Base-by-base conservation (phyloP, 768 basidiomycete genomes). In the Tephrocybe sp. region DNA sequence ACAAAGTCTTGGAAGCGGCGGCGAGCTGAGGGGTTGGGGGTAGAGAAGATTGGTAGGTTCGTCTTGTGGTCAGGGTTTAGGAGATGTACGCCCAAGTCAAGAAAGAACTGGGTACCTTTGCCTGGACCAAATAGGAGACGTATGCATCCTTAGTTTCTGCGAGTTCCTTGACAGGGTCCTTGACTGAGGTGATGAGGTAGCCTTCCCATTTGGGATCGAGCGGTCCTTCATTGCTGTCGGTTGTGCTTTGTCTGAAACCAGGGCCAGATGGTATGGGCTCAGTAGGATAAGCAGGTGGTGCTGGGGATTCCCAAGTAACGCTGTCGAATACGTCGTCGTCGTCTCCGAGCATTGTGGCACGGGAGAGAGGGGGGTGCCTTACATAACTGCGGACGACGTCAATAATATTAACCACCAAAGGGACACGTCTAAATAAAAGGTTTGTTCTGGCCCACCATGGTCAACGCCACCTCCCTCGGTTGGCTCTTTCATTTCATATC, bases 91-190 rank as follows among this genome's bases (percentile, higher is more conserved):
- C 29, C 27, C 21, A 18, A 45, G 18, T n/a, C 22, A 49, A 25
- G 45, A 29, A 22, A 31, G 18, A 42, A 21, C 43, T 4, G 57
- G 77, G 54, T 61, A 94, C 95, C 82, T 88, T 86, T 45, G 91
- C 91, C 27, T 82, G 78, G 31, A 98, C 92, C 23, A 92, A 73
- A 66, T 98, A 99, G 33, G 93, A 94, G 42, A 97, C 92, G 70
- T 92, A 97, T 53, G 91, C 87, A 63, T 99, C 95, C 73, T 97
- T 97, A 25, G 94, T 95, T 59, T 97, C 95, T 51, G 94, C 88
- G 22, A 97, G 79, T 67, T 97, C 94, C 66, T 95, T 97, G 54
- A 93, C 83, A 23, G 95, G 94, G 65, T 98, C 94, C 61, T 86
- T 84, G 56, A 98, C 93, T 39, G 75, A 73, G 21, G 87, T 88